These are phyloP conservation scores for Penicillium bovifimosum DNA, from an alignment of 495 filamentous ascomycete species.

Conservation along the genomic window DNA sequence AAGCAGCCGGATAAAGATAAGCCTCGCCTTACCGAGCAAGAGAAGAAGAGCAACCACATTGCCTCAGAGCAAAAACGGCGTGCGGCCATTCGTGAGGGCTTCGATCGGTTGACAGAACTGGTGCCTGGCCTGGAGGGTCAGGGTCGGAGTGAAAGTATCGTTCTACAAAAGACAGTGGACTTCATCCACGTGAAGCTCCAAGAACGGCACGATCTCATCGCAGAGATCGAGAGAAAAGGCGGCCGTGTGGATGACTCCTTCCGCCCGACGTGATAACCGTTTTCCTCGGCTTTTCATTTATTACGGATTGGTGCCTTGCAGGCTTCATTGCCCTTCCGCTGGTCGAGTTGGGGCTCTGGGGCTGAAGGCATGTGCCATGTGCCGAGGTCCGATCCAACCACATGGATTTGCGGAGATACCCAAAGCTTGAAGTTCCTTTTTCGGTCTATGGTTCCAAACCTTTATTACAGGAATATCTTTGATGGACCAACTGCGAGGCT, in stretches of 20 bases:
- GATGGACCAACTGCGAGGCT: conserved; percentile 1
- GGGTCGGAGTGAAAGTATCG: conserved; percentile 77
- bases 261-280: conserved; percentile 25
- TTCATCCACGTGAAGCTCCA: conserved; percentile 62
- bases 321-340: neutral
- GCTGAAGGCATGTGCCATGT: conserved; percentile 5
- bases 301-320: neutral
- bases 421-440: conserved; percentile 14
- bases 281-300: neutral
- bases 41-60: conserved; percentile 91
- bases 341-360: conserved; percentile 1
- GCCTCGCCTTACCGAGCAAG: conserved; percentile 74
- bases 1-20: conserved; percentile 50
- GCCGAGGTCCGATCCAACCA: conserved; percentile 14
- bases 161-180: conserved; percentile 69
- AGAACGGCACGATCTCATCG: conserved; percentile 56
- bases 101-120: conserved; percentile 74
- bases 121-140: conserved; percentile 81
- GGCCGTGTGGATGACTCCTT: conserved; percentile 48
- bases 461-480: neutral
- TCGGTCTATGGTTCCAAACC: neutral
- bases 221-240: conserved; percentile 55
- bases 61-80: conserved; percentile 86
- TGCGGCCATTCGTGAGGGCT: conserved; percentile 78
- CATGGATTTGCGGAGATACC: conserved; percentile 15